These are phyloP conservation scores for Crassisporium funariophilum DNA, from an alignment of 768 basidiomycete genomes.

Conservation along the genomic window DNA sequence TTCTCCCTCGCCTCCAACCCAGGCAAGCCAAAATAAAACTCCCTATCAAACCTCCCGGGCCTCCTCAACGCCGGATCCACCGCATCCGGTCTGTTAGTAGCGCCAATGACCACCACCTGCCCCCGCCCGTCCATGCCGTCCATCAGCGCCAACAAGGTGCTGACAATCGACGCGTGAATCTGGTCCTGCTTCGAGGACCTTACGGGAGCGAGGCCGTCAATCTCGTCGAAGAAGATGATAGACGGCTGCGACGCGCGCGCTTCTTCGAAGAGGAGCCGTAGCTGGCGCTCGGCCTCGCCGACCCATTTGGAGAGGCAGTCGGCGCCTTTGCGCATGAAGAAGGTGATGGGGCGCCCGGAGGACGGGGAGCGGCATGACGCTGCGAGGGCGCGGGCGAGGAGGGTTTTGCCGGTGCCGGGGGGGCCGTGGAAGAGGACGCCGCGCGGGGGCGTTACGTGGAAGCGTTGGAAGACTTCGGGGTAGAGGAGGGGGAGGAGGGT, in stretches of 20 bases:
- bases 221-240: slow-evolving; percentile 99
- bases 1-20: slow-evolving; percentile 80
- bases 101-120: slow-evolving; percentile 96
- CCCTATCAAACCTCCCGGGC: slow-evolving; percentile 94
- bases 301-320: slow-evolving; percentile 99
- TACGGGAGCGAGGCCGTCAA: slow-evolving; percentile 97
- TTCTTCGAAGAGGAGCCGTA: slow-evolving; percentile 94
- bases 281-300: slow-evolving; percentile 95
- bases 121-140: slow-evolving; percentile 99
- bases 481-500: slow-evolving; percentile 93
- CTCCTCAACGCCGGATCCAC: slow-evolving; percentile 93
- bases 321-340: slow-evolving; percentile 99
- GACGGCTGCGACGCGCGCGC: slow-evolving; percentile 89
- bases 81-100: slow-evolving; percentile 97
- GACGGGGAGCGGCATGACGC: slow-evolving; percentile 90
- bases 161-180: slow-evolving; percentile 97
- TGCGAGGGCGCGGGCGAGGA: slow-evolving; percentile 91
- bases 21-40: slow-evolving; percentile 97
- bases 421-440: slow-evolving; percentile 98
- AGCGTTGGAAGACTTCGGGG: slow-evolving; percentile 94
- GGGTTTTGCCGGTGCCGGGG: slow-evolving; percentile 97
- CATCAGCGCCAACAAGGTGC: slow-evolving; percentile 94
- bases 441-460: slow-evolving; percentile 91
- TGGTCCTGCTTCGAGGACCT: slow-evolving; percentile 99
- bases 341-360: slow-evolving; percentile 87